Percentiles rank a stretch among this genome's conserved stretches.
phyloP scores from a whole-genome alignment of 1,284 basidiomycete species.

The Athelia sp. region DNA sequence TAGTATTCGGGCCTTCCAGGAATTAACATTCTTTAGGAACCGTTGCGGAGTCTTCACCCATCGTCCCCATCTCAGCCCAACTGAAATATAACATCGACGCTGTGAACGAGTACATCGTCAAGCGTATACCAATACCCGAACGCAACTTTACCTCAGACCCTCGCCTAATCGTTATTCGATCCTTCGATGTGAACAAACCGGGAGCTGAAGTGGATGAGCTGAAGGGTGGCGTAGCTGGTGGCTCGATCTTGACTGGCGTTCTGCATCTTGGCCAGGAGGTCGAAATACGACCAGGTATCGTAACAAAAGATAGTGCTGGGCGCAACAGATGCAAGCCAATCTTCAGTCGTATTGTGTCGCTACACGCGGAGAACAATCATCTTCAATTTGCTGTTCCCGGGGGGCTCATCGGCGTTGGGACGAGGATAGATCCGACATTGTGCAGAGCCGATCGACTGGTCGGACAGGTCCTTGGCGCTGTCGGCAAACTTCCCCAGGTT shows the following conservation, averaged over 20 bases:
- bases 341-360: constrained; percentile 85
- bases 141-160: constrained; percentile 93
- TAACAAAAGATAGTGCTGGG: constrained; percentile 92
- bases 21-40: constrained; percentile 55
- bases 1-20: too few relatives aligned
- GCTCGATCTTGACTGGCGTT: constrained; percentile 91
- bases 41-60: constrained; percentile 94
- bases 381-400: constrained; percentile 96
- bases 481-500: constrained; percentile 90
- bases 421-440: constrained; percentile 92
- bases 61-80: constrained; percentile 98
- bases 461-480: constrained; percentile 92
- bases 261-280: constrained; percentile 91
- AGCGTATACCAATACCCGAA: constrained; percentile 90
- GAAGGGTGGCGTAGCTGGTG: constrained; percentile 97
- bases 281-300: constrained; percentile 96
- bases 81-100: constrained; percentile 99
- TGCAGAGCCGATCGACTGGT: constrained; percentile 96
- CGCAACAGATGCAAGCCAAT: constrained; percentile 92
- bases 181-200: constrained; percentile 99
- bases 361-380: constrained; percentile 94
- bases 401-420: constrained; percentile 97
- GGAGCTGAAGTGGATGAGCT: constrained; percentile 96
- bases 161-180: constrained; percentile 95
- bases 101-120: constrained; percentile 99